A percentile compares a stretch with the other conserved stretches of the same genome.
phyloP scores from a whole-genome alignment of 1,284 basidiomycete genomes.

The Ustilago shanxiensis region DNA sequence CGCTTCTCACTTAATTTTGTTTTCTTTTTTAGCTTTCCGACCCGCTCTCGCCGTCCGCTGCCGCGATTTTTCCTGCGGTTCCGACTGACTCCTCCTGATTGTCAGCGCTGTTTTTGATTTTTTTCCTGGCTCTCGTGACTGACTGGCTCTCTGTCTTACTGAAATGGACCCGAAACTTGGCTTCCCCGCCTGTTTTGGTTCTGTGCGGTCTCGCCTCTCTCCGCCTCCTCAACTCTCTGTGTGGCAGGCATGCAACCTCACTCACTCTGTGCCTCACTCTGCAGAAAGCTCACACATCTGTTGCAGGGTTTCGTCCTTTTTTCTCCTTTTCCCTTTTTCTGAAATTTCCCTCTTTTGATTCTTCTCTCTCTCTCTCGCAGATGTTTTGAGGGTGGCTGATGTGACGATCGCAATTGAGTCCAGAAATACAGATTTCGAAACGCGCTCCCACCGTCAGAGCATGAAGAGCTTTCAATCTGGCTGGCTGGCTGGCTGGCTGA shows the following conservation, averaged over 20 bases:
- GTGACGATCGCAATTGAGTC: not conserved
- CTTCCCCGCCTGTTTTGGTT: no score
- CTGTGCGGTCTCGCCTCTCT: no score
- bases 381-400: no score
- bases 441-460: no score
- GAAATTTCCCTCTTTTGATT: not conserved
- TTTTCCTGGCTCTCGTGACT: no score
- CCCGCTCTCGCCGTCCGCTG: conserved; percentile 1
- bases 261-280: not conserved
- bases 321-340: not conserved
- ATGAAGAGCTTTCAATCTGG: no score
- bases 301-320: not conserved
- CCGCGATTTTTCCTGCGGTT: not conserved
- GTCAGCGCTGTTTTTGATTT: no score
- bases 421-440: no score
- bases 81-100: not conserved
- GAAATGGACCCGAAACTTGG: no score
- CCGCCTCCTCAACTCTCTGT: not conserved
- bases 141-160: no score
- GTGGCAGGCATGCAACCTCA: not conserved
- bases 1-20: not conserved
- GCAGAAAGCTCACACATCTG: not conserved
- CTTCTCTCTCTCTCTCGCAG: not conserved
- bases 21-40: not conserved
- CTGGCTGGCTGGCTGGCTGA: not conserved